A percentile compares a stretch with the other conserved stretches of the same genome.
Evolutionary conservation across 768 basidiomycete genomes (phyloP).

Genomic region (Boletus rex-veris): DNA sequence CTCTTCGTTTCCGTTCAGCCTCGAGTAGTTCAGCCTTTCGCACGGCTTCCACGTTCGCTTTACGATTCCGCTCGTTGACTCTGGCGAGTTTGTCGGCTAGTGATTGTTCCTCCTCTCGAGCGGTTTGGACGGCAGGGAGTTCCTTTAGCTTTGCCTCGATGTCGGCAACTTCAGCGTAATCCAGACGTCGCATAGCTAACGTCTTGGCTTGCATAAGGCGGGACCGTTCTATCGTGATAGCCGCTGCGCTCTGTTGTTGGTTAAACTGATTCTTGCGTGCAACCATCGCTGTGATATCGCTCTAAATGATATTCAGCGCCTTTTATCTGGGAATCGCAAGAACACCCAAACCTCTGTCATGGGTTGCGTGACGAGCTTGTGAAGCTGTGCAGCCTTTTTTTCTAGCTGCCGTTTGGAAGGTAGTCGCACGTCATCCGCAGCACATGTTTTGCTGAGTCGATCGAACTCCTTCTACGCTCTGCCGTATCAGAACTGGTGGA

Average conservation of each 20-base stretch:
- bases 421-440: conserved; percentile 53
- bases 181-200: conserved; percentile 71
- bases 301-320: conserved; percentile 42
- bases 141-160: conserved; percentile 66
- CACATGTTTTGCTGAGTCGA: conserved; percentile 46
- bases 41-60: conserved; percentile 77
- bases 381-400: conserved; percentile 62
- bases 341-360: conserved; percentile 71
- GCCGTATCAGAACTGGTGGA: conserved; percentile 7
- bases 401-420: conserved; percentile 67
- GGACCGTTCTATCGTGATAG: conserved; percentile 55
- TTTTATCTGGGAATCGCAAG: conserved; percentile 2
- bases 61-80: conserved; percentile 89
- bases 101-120: conserved; percentile 30
- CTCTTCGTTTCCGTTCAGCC: conserved; percentile 65
- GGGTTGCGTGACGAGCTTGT: conserved; percentile 52
- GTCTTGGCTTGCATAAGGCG: conserved; percentile 68
- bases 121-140: conserved; percentile 31
- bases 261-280: conserved; percentile 55
- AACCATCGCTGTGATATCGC: conserved; percentile 78
- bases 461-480: conserved; percentile 66
- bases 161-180: conserved; percentile 55
- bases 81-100: conserved; percentile 55
- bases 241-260: conserved; percentile 32
- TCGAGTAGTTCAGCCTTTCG: conserved; percentile 71